Evolutionary conservation across 306 rosid species (phyloP).

Genomic region (Fagus crenata): DNA sequence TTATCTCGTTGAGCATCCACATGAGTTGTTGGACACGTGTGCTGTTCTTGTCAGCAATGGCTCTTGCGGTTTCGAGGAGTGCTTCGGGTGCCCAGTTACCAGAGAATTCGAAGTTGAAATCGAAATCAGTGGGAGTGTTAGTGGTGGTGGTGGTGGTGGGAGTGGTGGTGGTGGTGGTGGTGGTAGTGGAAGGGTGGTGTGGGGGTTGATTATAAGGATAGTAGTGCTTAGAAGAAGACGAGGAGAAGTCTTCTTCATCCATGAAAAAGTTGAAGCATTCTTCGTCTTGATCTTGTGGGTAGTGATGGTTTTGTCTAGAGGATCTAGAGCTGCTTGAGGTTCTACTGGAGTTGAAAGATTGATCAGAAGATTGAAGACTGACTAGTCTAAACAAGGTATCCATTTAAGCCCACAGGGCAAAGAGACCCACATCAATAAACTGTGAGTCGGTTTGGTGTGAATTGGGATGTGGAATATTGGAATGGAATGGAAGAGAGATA

Average conservation of each 20-base stretch:
- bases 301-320: conserved; percentile 48
- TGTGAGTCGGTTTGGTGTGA: conserved; percentile 2
- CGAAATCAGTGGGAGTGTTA: conserved; percentile 34
- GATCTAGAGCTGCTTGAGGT: conserved; percentile 81
- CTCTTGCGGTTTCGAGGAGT: conserved; percentile 68
- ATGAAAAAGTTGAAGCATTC: conserved; percentile 98
- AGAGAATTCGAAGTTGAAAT: conserved; percentile 57
- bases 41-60: conserved; percentile 68
- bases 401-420: conserved; percentile 54
- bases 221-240: conserved; percentile 79
- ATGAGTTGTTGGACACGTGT: conserved; percentile 66
- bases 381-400: conserved; percentile 94
- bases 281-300: conserved; percentile 49
- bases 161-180: conserved; percentile 28
- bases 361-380: conserved; percentile 66
- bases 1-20: conserved; percentile 95
- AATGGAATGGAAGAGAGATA: neutral
- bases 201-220: conserved; percentile 45
- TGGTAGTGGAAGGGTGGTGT: conserved; percentile 29
- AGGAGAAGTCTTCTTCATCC: conserved; percentile 95
- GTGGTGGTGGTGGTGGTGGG: conserved; percentile 24
- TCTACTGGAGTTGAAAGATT: conserved; percentile 76
- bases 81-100: conserved; percentile 66
- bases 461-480: conserved; percentile 30
- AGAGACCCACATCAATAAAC: conserved; percentile 52